Conservation (phyloP, 495 filamentous ascomycete species). For the Hypoxylon trugodes region DNA sequence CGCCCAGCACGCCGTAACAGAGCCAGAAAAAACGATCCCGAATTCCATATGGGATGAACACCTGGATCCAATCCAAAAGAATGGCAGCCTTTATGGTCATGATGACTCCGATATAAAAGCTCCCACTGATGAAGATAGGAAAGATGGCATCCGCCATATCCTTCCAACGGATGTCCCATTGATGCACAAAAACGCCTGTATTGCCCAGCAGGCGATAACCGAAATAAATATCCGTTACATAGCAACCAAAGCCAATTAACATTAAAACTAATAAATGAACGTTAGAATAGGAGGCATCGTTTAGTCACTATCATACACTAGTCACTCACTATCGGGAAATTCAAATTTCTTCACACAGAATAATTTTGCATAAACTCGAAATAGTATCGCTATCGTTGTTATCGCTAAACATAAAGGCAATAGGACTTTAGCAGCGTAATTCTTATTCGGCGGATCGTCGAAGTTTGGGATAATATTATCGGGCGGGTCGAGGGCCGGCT, state of each 20-base stretch:
- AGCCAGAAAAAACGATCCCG: constrained; percentile 41
- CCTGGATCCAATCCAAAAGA: constrained; percentile 47
- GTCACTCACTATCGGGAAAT: constrained; percentile 30
- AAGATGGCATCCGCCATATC: constrained; percentile 28
- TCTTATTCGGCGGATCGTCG: constrained; percentile 41
- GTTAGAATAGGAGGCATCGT: not conserved
- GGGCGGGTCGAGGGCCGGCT: constrained; percentile 42
- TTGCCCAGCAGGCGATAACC: constrained; percentile 22
- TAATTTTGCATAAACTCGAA: constrained; percentile 32
- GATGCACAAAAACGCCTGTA: constrained; percentile 44
- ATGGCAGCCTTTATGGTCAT: constrained; percentile 47
- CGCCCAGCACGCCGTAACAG: constrained; percentile 47
- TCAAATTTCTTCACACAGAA: constrained; percentile 29
- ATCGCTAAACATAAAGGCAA: constrained; percentile 26
- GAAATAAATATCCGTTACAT: constrained; percentile 30
- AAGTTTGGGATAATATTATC: constrained; percentile 34
- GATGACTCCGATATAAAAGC: constrained; percentile 30
- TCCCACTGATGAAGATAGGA: constrained; percentile 30
- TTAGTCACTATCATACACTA: not conserved
- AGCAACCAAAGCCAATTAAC: constrained; percentile 29
- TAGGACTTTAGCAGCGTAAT: constrained; percentile 32
- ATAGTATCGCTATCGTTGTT: constrained; percentile 21
- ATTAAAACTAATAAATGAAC: constrained; percentile 23
- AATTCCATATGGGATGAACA: constrained; percentile 41
- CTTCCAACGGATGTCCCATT: constrained; percentile 40